Evolutionary conservation across 805 yeast species (phyloP).

Genomic region (Torulaspora gathmanii): DNA sequence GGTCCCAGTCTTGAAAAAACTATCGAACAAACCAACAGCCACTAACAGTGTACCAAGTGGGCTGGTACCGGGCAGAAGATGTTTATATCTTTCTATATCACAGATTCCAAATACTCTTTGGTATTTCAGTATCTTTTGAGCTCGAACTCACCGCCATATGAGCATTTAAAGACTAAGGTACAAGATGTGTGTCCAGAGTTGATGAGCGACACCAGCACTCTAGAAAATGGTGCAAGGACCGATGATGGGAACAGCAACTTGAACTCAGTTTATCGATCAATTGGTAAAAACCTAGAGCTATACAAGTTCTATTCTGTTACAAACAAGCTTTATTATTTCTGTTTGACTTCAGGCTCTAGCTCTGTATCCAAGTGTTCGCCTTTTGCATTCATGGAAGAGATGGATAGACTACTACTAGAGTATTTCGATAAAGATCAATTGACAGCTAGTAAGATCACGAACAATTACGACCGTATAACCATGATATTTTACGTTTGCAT

Average conservation of each 20-base stretch:
- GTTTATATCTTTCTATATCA: slow-evolving; percentile 32
- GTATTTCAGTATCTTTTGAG: slow-evolving; percentile 30
- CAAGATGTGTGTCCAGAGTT: slow-evolving; percentile 24
- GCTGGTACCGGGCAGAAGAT: slow-evolving; percentile 10
- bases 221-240: neutral
- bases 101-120: slow-evolving; percentile 23
- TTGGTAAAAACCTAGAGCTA: slow-evolving; percentile 23
- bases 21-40: neutral
- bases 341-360: slow-evolving; percentile 17
- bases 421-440: slow-evolving; percentile 55
- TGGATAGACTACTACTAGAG: slow-evolving; percentile 50
- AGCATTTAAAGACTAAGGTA: slow-evolving; percentile 23
- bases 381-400: slow-evolving; percentile 45
- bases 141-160: slow-evolving; percentile 29
- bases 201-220: neutral
- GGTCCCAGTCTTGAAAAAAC: neutral
- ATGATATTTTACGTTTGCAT: slow-evolving; percentile 71
- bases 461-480: slow-evolving; percentile 66
- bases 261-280: slow-evolving; percentile 8
- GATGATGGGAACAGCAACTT: neutral
- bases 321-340: slow-evolving; percentile 28
- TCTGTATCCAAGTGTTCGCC: slow-evolving; percentile 49
- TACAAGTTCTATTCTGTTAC: slow-evolving; percentile 22
- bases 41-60: neutral
- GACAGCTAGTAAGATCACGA: slow-evolving; percentile 53